These are phyloP conservation scores for Helianthus tuberosus DNA, from an alignment of 129 eudicot genomes.

Conservation along the genomic window DNA sequence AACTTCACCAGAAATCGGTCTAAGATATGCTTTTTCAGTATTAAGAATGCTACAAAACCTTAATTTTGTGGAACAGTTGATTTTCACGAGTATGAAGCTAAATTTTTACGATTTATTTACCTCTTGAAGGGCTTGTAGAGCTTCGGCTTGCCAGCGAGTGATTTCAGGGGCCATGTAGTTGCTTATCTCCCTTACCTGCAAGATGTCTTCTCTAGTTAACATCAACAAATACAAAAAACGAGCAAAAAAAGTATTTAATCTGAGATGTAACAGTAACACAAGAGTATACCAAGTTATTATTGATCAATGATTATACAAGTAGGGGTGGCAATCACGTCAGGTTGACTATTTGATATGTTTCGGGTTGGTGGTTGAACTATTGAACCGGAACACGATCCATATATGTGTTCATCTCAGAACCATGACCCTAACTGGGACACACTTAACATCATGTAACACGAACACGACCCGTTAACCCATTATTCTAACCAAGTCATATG, in stretches of 20 bases:
- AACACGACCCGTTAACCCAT: no score
- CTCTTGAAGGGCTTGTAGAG: conserved; percentile 74
- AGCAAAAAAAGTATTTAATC: background rate
- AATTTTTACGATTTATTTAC: conserved; percentile 28
- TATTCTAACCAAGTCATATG: no score
- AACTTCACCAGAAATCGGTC: conserved; percentile 5
- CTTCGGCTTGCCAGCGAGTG: conserved; percentile 75
- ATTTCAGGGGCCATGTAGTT: conserved; percentile 37
- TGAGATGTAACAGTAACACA: background rate
- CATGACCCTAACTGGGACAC: no score
- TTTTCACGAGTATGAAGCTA: background rate
- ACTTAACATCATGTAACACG: no score
- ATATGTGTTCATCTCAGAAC: no score
- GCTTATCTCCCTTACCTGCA: conserved; percentile 47
- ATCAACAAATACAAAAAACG: no score
- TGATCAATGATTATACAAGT: background rate
- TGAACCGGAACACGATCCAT: no score
- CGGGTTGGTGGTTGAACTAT: no score
- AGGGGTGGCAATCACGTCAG: no score
- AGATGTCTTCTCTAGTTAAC: background rate
- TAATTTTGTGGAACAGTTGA: background rate
- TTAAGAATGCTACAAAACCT: background rate
- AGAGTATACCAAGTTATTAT: background rate
- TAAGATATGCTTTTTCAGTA: background rate
- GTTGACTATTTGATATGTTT: no score